Base-by-base conservation (phyloP, 345 rosid species). In the Euphorbia tirucalli region DNA sequence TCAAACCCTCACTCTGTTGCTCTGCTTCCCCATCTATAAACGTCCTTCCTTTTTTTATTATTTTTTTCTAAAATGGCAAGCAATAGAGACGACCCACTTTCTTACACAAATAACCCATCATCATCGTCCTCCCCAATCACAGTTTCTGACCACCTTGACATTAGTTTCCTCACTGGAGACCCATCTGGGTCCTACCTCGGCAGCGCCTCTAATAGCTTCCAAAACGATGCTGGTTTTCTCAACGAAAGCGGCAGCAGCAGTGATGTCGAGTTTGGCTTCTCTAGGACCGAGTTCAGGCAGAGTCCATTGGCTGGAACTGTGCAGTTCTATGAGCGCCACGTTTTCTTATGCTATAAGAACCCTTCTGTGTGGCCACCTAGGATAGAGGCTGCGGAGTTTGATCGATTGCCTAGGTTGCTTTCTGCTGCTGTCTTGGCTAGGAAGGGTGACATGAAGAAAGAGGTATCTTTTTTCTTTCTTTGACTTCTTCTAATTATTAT, bases 341-440 rank as follows among this genome's bases (percentile, higher is more conserved):
- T 92, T 21, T 95, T 92, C 78, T 72, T 95, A 62, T 95, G 99
- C 75, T 95, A 95, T 82, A 95, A 95, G 83, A 90, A 87, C 78
- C 99, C 97, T 1, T 84, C 90, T 43, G 99, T 89, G 32, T 95
- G 97, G 99, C 97, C 97, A 0, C 87, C 93, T 0, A 89, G 99
- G 81, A 89, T 95, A 71, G 97, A 92, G 79, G 97, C 99, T 16
- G 92, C 99, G 18, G 99, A 95, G 91, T 95, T 95, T 70, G 99
- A 95, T 87, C 96, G 99, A n/a, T 84, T 92, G 82, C 98, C 97
- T 66, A 83, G 98, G 91, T 59, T 92, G 75, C 88, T 94, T 60
- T 87, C 93, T 69, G 97, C 97, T 18, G 91, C 97, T 37, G 86
- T 92, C 24, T 65, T 74, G 64, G 87, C 93, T 25, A 80, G 87